Base-by-base conservation (phyloP, 139 green algal genomes). In the Dunaliella primolecta region DNA sequence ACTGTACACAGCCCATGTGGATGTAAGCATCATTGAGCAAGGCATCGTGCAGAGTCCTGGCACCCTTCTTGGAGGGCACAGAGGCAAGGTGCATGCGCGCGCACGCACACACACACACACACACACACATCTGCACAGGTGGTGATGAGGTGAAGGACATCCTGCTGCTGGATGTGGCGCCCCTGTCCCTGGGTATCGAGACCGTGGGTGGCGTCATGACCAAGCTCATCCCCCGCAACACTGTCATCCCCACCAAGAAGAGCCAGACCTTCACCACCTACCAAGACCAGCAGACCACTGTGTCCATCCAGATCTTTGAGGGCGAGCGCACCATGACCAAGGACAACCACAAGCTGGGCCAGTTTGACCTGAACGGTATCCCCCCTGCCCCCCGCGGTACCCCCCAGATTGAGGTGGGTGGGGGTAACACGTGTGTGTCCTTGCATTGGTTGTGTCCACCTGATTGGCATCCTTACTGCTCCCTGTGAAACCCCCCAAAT, bases 261-360 rank as follows among this genome's bases (percentile, higher is more conserved):
- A 94, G 87, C 34, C 96, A 99, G 94, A 95, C 93, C 34, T 99
- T 99, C 95, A 98, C 97, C 86, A 99, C 97, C 23, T 99, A 98
- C 93, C 93, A 98, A 91, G 97, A 99, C 90, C 90, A 99, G 81
- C 97, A 99, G 91, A 93, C 90, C 57, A 97, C 93, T 25, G 95
- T 98, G 80, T 94, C 91, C 36, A 98, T 98, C 85, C 91, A 89
- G 85, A 84, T 90, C 64, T 88, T 78, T 84, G 87, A 90, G 87
- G 95, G 96, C 38, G 96, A 98, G 93, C 94, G 96, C 56, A 90
- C 94, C 81, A 97, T 98, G 94, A 98, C 94, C 80, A 97, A 96
- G 93, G 96, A 98, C 93, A 98, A 97, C 93, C 93, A 98, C 90
- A 92, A 94, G 89, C 92, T 98, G 90, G 96, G 96, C n/a, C 88